A percentile compares a stretch with the other conserved stretches of the same genome.
Conservation (phyloP, 2,329 filamentous ascomycete species). For the Rhynchosporium agropyri region DNA sequence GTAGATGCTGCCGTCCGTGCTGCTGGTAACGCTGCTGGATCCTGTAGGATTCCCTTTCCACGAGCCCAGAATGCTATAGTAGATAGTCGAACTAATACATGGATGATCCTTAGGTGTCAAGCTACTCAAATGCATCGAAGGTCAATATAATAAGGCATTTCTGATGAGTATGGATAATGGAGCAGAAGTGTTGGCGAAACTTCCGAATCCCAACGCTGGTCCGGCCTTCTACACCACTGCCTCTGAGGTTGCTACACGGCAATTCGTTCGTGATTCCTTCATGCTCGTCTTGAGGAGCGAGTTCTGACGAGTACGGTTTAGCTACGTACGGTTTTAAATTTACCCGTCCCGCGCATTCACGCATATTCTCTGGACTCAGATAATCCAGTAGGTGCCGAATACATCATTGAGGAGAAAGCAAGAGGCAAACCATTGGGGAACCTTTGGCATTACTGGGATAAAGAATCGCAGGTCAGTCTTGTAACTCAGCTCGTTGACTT, state of each 20-base stretch:
- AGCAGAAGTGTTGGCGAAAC: constrained; percentile 28
- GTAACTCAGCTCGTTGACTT: constrained; percentile 38
- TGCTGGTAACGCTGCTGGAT: constrained; percentile 23
- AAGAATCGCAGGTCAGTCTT: constrained; percentile 35
- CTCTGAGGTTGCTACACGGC: constrained; percentile 32
- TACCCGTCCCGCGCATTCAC: constrained; percentile 29
- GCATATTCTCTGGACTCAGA: constrained; percentile 23
- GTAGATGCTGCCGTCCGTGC: constrained; percentile 30
- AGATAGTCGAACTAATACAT: constrained; percentile 12
- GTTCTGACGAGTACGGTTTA: constrained; percentile 20
- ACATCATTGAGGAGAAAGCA: constrained; percentile 39
- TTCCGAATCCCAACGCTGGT: constrained; percentile 31
- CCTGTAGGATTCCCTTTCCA: constrained; percentile 23
- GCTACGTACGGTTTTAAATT: constrained; percentile 27
- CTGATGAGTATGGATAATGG: constrained; percentile 34
- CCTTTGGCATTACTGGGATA: constrained; percentile 40
- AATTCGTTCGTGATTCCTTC: constrained; percentile 25
- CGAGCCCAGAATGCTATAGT: background rate
- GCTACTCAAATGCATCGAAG: constrained; percentile 31
- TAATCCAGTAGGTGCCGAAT: constrained; percentile 33
- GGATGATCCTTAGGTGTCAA: constrained; percentile 26
- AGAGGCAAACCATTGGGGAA: constrained; percentile 38
- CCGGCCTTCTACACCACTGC: constrained; percentile 32
- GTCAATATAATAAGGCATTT: constrained; percentile 32
- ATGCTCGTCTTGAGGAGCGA: background rate